A percentile compares a stretch with the other conserved stretches of the same genome.
Evolutionary conservation across 352 stramenopile genomes (phyloP).

Genomic region (Blastocystis sp.): DNA sequence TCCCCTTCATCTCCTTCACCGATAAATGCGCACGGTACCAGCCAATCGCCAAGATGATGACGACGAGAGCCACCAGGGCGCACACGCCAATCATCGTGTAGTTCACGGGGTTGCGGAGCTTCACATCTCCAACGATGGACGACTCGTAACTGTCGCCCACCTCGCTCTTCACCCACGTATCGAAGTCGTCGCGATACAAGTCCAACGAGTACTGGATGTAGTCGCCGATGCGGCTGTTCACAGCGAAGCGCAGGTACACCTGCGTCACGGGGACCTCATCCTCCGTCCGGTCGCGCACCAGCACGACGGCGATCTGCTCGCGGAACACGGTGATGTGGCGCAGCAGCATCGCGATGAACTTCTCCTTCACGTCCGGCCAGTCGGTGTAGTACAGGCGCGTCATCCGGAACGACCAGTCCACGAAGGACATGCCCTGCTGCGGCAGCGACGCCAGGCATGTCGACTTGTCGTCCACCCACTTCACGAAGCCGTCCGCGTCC

Average conservation of each 20-base stretch:
- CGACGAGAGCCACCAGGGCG: not conserved
- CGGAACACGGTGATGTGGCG: not conserved
- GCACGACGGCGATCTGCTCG: not conserved
- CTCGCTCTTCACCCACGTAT: not conserved
- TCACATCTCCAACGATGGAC: not conserved
- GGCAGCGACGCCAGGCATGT: not conserved
- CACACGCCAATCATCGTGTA: not conserved
- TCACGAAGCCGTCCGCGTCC: not conserved
- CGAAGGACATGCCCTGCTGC: not conserved
- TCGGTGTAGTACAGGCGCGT: not conserved
- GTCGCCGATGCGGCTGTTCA: slow-evolving; percentile 19
- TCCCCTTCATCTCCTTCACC: not conserved
- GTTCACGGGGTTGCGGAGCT: slow-evolving; percentile 12
- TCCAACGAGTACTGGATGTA: slow-evolving; percentile 1
- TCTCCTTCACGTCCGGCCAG: not conserved
- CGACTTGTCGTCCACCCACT: slow-evolving; percentile 22
- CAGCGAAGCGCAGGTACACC: not conserved
- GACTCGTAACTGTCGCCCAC: not conserved
- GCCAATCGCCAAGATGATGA: not conserved
- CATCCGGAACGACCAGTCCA: slow-evolving; percentile 15
- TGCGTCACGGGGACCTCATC: not conserved
- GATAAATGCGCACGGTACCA: not conserved
- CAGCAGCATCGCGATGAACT: not conserved
- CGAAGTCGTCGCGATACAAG: not conserved
- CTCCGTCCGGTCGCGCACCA: not conserved